Evolutionary conservation across 208 protist genomes (phyloP).

Genomic region (Trypanosoma grayi): DNA sequence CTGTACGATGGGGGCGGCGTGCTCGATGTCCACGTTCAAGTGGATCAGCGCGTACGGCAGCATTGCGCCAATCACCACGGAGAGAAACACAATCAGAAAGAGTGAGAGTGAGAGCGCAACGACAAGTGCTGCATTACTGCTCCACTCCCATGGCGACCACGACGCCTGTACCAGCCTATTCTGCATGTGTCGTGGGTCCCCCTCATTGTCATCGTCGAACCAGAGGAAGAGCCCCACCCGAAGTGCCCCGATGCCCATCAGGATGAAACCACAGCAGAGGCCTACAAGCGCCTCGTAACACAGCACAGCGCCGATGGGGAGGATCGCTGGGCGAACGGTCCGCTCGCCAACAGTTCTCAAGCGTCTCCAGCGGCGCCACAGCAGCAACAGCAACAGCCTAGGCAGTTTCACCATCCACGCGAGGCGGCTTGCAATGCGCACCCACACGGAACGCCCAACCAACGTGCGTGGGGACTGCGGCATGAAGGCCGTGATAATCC

Average conservation of each 20-base stretch:
- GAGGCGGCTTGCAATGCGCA: not conserved
- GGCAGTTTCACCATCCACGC: not conserved
- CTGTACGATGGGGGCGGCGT: slow-evolving; percentile 38
- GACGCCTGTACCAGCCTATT: no score
- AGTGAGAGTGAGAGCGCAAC: slow-evolving; percentile 30
- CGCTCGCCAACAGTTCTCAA: not conserved
- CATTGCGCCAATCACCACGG: slow-evolving; percentile 26
- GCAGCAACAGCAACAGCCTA: not conserved
- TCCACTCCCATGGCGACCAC: no score
- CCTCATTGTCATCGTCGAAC: not conserved
- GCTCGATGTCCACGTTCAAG: slow-evolving; percentile 23
- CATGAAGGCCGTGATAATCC: not conserved
- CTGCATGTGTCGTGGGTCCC: no score
- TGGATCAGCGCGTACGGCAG: slow-evolving; percentile 27
- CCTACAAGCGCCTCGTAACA: slow-evolving; percentile 23
- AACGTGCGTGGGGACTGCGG: no score
- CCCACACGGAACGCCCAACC: no score
- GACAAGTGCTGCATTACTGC: not conserved
- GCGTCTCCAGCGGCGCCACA: not conserved
- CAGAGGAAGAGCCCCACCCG: slow-evolving; percentile 25
- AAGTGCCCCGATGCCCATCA: slow-evolving; percentile 23
- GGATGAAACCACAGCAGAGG: slow-evolving; percentile 19
- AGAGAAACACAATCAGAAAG: slow-evolving; percentile 31
- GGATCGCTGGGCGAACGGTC: not conserved
- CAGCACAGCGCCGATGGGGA: not conserved